Evolutionary conservation across 2,329 filamentous ascomycete species (phyloP).

Genomic region (Neonectria magnoliae): DNA sequence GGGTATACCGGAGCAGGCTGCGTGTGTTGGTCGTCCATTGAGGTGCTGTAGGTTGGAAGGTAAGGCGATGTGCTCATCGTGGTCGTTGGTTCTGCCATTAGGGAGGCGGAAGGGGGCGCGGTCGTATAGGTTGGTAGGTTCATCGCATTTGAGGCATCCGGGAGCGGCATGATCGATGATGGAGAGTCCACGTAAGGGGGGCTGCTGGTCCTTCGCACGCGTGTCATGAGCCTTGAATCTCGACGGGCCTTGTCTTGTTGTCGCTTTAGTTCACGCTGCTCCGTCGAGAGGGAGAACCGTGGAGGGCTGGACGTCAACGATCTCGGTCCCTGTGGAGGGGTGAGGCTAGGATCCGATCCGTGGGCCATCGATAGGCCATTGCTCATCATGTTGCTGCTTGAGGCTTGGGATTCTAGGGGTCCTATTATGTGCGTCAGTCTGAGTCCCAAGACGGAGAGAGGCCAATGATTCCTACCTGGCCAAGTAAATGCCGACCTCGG

Average conservation of each 20-base stretch:
- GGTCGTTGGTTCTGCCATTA: conserved; percentile 61
- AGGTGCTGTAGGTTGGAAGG: conserved; percentile 61
- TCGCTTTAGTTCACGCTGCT: conserved; percentile 70
- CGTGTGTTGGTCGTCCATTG: conserved; percentile 55
- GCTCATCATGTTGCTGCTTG: conserved; percentile 51
- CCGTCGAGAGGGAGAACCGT: conserved; percentile 62
- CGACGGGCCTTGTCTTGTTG: conserved; percentile 68
- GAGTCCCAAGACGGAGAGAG: background rate
- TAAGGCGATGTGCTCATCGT: conserved; percentile 56
- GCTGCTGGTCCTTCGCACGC: conserved; percentile 63
- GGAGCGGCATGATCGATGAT: conserved; percentile 42
- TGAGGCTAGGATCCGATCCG: conserved; percentile 61
- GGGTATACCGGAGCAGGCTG: conserved; percentile 49
- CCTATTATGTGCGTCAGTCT: conserved; percentile 32
- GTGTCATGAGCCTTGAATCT: conserved; percentile 63
- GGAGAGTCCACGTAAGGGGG: conserved; percentile 54
- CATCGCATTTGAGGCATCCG: conserved; percentile 55
- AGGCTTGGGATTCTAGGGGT: conserved; percentile 48
- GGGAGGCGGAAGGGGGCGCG: conserved; percentile 59
- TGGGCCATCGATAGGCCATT: conserved; percentile 60
- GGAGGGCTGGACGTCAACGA: conserved; percentile 69
- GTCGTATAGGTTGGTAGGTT: conserved; percentile 63
- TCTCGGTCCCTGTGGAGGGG: conserved; percentile 60
- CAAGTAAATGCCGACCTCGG: conserved; percentile 61
- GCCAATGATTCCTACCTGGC: conserved; percentile 53